Base-by-base conservation (phyloP, 768 basidiomycete species). In the Tulasnella sp. region DNA sequence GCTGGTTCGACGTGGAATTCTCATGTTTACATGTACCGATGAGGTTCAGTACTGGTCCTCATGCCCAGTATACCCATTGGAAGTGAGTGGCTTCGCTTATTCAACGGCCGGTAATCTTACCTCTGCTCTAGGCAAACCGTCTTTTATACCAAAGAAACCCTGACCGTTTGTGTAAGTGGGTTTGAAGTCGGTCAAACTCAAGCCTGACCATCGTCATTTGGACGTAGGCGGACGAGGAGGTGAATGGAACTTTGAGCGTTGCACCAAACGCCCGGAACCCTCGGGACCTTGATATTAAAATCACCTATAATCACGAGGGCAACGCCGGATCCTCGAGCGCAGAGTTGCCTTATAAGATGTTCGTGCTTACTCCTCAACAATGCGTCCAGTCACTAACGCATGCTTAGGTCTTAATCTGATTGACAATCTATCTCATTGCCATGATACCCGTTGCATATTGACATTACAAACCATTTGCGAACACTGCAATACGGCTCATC, bases 1-100 rank as follows among this genome's bases (percentile, higher is more conserved):
- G 91, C 32, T 99, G 96, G 96, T 99, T 99, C 72, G 96, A 99
- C 69, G 85, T 94, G 66, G 77, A 82, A 39, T 99, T 99, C 73
- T 84, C 87, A 57, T 91, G 86, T 69, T 91, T 90, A 56, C 96
- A 98, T 75, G 96, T 91, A 71, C 88, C 86, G 67, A 83, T 93
- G 61, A 81, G 82, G 65, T 99, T 99, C 72, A 94, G 91, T 43
- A 99, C 96, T 11, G 96, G 96, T 11, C 96, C 96, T 12, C 96
- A 98, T 65, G 88, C 93, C 55, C 86, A 90, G 70, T 92, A 92
- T 72, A 92, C 89, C 25, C 89, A 92, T 69, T 92, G 89, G 89
- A 92, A 92, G 91, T 92, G 64, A 68, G 88, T 59, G 14, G 80
- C 8, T 29, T 17, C 23, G 17, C 15, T 36, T 23, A 11, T 32